Conservation (phyloP, 331 rosid species). For the Quercus tomentella region DNA sequence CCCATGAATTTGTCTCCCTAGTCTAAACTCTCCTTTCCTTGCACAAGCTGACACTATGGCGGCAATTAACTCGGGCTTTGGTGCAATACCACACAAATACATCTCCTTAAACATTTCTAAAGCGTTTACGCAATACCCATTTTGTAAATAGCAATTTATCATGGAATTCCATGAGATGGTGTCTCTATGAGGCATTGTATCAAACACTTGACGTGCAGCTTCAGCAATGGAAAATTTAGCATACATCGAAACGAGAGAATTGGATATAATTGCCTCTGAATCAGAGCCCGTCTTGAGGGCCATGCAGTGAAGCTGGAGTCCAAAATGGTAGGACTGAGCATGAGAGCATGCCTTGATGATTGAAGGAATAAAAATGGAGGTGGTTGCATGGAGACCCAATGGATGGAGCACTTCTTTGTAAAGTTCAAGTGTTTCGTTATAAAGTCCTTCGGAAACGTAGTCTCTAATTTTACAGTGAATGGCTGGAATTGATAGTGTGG, state of each 20-base stretch:
- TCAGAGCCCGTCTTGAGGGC: conserved; percentile 38
- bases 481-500: conserved; percentile 16
- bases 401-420: conserved; percentile 33
- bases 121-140: conserved; percentile 39
- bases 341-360: conserved; percentile 54
- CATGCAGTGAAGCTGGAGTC: conserved; percentile 53
- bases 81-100: conserved; percentile 31
- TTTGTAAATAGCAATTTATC: conserved; percentile 56
- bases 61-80: conserved; percentile 55
- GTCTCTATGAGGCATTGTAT: conserved; percentile 49
- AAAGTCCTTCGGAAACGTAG: conserved; percentile 38
- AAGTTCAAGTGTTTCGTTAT: conserved; percentile 33
- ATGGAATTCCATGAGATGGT: conserved; percentile 56
- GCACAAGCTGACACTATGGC: conserved; percentile 47
- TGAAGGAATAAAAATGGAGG: conserved; percentile 47
- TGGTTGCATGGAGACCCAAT: conserved; percentile 19
- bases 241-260: conserved; percentile 56
- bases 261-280: conserved; percentile 39
- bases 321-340: conserved; percentile 25
- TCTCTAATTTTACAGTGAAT: conserved; percentile 25
- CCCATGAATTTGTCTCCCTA: conserved; percentile 51
- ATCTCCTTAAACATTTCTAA: conserved; percentile 31
- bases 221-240: conserved; percentile 26
- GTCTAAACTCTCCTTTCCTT: conserved; percentile 24
- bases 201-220: conserved; percentile 50